Conservation (phyloP, 768 basidiomycete species). For the Asterophora parasitica region DNA sequence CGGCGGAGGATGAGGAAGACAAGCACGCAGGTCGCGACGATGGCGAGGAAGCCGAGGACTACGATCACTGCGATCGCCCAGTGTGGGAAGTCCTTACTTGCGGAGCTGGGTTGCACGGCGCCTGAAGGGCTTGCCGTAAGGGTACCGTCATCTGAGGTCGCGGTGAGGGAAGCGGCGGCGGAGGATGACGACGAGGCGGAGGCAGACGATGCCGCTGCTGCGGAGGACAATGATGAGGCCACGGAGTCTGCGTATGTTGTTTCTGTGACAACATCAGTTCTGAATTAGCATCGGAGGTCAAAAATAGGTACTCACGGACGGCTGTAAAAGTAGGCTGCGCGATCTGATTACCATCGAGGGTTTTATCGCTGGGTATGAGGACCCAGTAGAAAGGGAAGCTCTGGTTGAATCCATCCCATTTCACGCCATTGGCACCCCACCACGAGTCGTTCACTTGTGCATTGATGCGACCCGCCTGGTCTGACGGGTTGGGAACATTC, state of each 20-base stretch:
- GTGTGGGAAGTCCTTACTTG: constrained; percentile 56
- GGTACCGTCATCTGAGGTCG: constrained; percentile 15
- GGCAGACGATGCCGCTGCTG: constrained; percentile 33
- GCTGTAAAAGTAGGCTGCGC: constrained; percentile 75
- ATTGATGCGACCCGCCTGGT: constrained; percentile 49
- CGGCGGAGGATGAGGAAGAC: constrained; percentile 71
- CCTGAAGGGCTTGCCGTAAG: constrained; percentile 23
- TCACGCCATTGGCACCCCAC: constrained; percentile 54
- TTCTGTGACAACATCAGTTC: constrained; percentile 37
- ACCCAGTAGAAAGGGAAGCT: constrained; percentile 76
- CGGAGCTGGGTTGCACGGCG: constrained; percentile 40
- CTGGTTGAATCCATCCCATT: constrained; percentile 47
- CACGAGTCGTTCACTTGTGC: constrained; percentile 69
- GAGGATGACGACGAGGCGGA: constrained; percentile 37
- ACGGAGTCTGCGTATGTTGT: constrained; percentile 74
- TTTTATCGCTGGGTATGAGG: constrained; percentile 53
- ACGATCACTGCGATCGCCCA: constrained; percentile 93
- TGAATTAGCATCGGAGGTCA: background rate
- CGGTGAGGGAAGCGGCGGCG: constrained; percentile 30
- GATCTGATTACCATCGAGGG: constrained; percentile 53
- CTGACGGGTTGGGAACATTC: constrained; percentile 40
- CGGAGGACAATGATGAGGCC: constrained; percentile 39
- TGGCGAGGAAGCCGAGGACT: constrained; percentile 80
- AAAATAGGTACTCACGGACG: constrained; percentile 57
- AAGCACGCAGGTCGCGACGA: constrained; percentile 63